phyloP scores from a whole-genome alignment of 1,284 basidiomycete species.

The Volvariella volvacea region DNA sequence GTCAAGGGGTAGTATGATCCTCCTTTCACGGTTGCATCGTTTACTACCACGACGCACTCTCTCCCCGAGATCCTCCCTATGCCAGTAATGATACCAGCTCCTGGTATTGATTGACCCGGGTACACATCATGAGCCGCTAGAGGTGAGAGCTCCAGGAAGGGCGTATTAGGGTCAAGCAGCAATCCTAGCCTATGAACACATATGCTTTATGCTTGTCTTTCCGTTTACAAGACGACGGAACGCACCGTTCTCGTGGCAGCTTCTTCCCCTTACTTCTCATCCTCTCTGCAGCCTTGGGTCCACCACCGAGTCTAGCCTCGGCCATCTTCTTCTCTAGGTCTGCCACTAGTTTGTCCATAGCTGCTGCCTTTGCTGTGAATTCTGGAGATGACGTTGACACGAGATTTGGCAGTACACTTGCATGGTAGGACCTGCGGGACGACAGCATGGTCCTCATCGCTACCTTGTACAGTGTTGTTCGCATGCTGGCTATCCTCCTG shows the following conservation, averaged over 20 bases:
- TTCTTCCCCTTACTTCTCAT: conserved; percentile 80
- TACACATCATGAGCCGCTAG: conserved; percentile 90
- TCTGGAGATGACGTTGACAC: conserved; percentile 65
- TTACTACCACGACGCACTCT: conserved; percentile 87
- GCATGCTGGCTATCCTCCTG: neutral
- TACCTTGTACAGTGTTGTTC: neutral
- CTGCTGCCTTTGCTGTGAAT: conserved; percentile 55
- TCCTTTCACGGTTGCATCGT: conserved; percentile 92
- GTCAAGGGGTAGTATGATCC: conserved; percentile 92
- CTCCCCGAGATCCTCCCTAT: conserved; percentile 76
- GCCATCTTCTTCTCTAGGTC: conserved; percentile 57
- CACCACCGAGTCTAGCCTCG: conserved; percentile 54
- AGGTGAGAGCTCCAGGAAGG: conserved; percentile 85
- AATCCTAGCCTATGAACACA: conserved; percentile 27
- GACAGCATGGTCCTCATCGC: conserved; percentile 7
- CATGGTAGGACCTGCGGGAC: conserved; percentile 43
- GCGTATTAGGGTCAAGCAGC: conserved; percentile 81
- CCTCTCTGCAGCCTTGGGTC: conserved; percentile 66
- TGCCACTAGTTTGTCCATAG: conserved; percentile 63
- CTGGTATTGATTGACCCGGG: conserved; percentile 70
- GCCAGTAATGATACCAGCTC: conserved; percentile 88
- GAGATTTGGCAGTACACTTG: conserved; percentile 65
- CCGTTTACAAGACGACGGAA: conserved; percentile 6
- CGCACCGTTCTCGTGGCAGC: conserved; percentile 80
- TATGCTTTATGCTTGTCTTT: neutral